Evolutionary conservation across 176 grass and related monocot genomes (phyloP).

Genomic region (Panicum miliaceum): DNA sequence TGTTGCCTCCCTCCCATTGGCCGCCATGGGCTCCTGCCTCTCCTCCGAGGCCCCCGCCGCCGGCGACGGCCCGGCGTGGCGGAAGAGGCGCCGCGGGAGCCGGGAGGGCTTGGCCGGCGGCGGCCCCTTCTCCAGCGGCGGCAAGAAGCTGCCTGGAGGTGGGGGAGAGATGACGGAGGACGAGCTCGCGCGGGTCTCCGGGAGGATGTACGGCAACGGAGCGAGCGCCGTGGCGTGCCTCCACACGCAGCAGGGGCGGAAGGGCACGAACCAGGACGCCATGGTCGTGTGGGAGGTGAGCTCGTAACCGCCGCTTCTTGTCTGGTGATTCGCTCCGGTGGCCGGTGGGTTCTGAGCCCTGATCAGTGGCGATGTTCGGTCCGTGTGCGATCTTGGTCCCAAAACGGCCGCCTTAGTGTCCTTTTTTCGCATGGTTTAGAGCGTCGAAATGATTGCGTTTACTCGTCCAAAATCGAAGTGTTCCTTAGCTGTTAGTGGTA

Average conservation of each 20-base stretch:
- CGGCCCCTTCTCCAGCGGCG: slow-evolving; percentile 19
- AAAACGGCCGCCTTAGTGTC: slow-evolving; percentile 24
- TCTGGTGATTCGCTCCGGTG: slow-evolving; percentile 29
- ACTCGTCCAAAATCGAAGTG: slow-evolving; percentile 25
- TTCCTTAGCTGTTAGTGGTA: slow-evolving; percentile 26
- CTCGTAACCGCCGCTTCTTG: slow-evolving; percentile 30
- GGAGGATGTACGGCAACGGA: slow-evolving; percentile 77
- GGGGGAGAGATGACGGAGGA: slow-evolving; percentile 59
- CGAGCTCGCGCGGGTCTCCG: slow-evolving; percentile 66
- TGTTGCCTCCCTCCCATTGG: slow-evolving; percentile 59
- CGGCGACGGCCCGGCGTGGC: slow-evolving; percentile 47
- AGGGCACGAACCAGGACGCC: slow-evolving; percentile 98
- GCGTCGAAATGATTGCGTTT: slow-evolving; percentile 32
- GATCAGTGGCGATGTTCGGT: slow-evolving; percentile 14
- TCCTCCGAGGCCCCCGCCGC: slow-evolving; percentile 53
- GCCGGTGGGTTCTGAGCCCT: slow-evolving; percentile 31
- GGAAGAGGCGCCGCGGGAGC: slow-evolving; percentile 45
- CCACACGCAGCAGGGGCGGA: slow-evolving; percentile 94
- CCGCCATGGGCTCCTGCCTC: slow-evolving; percentile 76
- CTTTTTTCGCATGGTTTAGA: slow-evolving; percentile 2
- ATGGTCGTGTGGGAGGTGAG: slow-evolving; percentile 96
- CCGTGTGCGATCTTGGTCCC: slow-evolving; percentile 36
- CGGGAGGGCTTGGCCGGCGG: slow-evolving; percentile 5
- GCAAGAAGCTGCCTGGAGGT: slow-evolving; percentile 29
- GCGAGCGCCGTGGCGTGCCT: slow-evolving; percentile 69